Base-by-base conservation (phyloP, 352 stramenopile species). In the Phytophthora sp. region DNA sequence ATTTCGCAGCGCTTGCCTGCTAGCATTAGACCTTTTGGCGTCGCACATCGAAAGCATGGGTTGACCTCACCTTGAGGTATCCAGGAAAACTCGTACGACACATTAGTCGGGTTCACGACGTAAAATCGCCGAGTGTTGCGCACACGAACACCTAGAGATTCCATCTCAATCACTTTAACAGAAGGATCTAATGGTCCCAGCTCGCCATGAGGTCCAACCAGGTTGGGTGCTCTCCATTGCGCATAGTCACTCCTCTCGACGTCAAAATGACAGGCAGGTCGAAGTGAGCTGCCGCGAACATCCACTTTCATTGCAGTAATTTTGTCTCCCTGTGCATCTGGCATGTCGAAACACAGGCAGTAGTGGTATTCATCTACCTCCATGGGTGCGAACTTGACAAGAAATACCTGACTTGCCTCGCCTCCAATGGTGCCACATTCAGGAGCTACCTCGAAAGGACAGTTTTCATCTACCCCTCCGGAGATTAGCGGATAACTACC, bases 1-100 rank as follows among this genome's bases (percentile, higher is more conserved):
- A 98, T 97, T 55, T 98, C 95, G 54, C 88, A 96, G 12, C 92
- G 81, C 66, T 98, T 97, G 0, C 95, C 95, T 7, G 90, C 77
- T 1, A 98, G 77, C 76, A 98, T 97, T 31, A 96, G 82, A 5
- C 95, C 95, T 58, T 94, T 96, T 0, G 80, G 78, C 0, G 92
- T 98, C 12, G 85, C 85, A 62, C 94, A 98, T 1, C 91, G 84
- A 64, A 98, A 98, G 21, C 77, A 89, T 9, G 91, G 69, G 28
- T 84, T 91, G 1, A 63, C 46, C 3, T 96, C 86, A 12, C 79
- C 87, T 21, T 94, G 81, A 0, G 84, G 75, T n/a, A 78, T 84
- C 91, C 94, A 98, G 35, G 74, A 74, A 65, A 98, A 98, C 45
- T 98, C 92, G 66, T 98, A 98, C 32, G 81, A 92, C 4, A 96